phyloP scores from a whole-genome alignment of 352 stramenopile species.

The Pythium grandisporangium region DNA sequence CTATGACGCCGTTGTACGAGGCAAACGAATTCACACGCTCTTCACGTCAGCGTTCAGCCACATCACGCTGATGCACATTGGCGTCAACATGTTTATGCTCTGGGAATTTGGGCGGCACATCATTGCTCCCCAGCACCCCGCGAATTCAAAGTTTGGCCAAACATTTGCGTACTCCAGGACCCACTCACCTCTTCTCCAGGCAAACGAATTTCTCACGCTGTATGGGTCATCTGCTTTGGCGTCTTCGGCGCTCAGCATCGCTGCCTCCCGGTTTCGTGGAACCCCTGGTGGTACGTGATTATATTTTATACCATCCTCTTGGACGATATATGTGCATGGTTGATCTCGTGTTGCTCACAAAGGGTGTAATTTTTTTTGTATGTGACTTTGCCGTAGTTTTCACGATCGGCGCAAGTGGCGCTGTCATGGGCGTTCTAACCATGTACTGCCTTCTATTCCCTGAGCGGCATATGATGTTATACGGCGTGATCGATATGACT shows the following conservation, averaged over 20 bases:
- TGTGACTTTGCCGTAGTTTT: constrained; percentile 60
- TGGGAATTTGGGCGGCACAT: constrained; percentile 76
- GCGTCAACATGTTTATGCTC: constrained; percentile 87
- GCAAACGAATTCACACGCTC: constrained; percentile 61
- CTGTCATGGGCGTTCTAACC: constrained; percentile 73
- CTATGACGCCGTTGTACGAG: constrained; percentile 56
- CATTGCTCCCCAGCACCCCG: constrained; percentile 26
- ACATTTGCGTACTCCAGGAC: constrained; percentile 31
- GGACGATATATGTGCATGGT: constrained; percentile 20
- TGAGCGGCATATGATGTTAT: constrained; percentile 36
- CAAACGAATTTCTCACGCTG: constrained; percentile 57
- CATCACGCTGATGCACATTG: constrained; percentile 72
- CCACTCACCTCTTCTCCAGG: constrained; percentile 25
- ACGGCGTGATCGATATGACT: constrained; percentile 31
- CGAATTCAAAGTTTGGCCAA: constrained; percentile 38
- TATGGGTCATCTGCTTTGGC: constrained; percentile 65
- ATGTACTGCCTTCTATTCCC: constrained; percentile 70
- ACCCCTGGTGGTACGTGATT: constrained; percentile 31
- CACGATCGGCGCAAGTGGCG: constrained; percentile 71
- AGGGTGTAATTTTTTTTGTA: not conserved
- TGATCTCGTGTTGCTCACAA: not conserved
- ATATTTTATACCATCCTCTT: too few relatives aligned
- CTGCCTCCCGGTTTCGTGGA: constrained; percentile 54
- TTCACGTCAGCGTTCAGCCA: constrained; percentile 79
- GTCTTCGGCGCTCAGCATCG: constrained; percentile 58